Percentiles rank a stretch among this genome's conserved stretches.
Evolutionary conservation across 2,329 filamentous ascomycete genomes (phyloP).

Genomic region (Trematosphaeria pertusa): DNA sequence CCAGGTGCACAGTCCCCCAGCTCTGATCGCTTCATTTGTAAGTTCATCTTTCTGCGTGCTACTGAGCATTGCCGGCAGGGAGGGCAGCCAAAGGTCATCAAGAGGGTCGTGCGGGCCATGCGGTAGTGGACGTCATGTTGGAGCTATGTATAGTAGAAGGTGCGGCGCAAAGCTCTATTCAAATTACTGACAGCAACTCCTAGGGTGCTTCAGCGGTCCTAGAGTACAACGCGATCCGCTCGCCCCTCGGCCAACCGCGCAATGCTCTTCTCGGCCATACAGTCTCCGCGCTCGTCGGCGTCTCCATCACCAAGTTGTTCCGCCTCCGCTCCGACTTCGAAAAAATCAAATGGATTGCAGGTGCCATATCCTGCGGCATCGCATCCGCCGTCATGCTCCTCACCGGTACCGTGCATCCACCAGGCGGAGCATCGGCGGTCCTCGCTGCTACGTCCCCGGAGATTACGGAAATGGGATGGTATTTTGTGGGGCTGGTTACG

Average conservation of each 20-base stretch:
- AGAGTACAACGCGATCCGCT: constrained; percentile 56
- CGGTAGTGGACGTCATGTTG: no score
- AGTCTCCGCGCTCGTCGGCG: constrained; percentile 54
- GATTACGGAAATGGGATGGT: constrained; percentile 55
- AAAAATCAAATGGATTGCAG: constrained; percentile 53
- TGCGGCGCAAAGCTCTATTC: no score
- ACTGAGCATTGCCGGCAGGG: no score
- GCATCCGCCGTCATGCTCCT: constrained; percentile 55
- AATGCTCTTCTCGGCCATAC: constrained; percentile 55
- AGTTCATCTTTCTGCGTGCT: constrained; percentile 15
- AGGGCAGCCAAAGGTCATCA: no score
- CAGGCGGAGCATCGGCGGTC: constrained; percentile 57
- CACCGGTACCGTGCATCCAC: constrained; percentile 58
- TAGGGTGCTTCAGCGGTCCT: constrained; percentile 58
- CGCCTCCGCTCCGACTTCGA: constrained; percentile 46
- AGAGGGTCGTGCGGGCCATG: no score
- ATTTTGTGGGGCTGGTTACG: constrained; percentile 52
- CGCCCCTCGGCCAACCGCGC: constrained; percentile 57
- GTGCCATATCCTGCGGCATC: constrained; percentile 51
- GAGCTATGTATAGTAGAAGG: background rate
- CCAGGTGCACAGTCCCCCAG: constrained; percentile 48
- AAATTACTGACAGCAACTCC: constrained; percentile 7
- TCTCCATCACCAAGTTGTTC: constrained; percentile 55
- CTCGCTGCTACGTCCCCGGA: constrained; percentile 51
- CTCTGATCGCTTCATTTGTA: constrained; percentile 53